Percentiles rank a stretch among this genome's conserved stretches.
Conservation (phyloP, 108 stramenopile genomes). For the Nitzschia sp. region DNA sequence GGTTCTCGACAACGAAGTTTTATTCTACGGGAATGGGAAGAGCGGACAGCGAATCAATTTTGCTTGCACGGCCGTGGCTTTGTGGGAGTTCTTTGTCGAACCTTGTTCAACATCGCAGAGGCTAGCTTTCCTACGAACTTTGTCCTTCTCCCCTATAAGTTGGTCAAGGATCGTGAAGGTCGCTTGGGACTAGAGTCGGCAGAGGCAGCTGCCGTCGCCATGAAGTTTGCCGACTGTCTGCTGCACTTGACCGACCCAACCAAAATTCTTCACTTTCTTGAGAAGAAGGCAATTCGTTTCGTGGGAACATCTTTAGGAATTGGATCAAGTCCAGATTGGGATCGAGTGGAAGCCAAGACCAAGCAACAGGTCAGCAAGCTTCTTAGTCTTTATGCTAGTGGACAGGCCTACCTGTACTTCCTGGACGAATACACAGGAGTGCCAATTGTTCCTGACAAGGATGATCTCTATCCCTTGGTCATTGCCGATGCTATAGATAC, state of each 20-base stretch:
- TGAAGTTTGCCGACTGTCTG: constrained; percentile 51
- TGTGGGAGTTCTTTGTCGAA: constrained; percentile 39
- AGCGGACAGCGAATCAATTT: constrained; percentile 2
- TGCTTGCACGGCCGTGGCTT: constrained; percentile 29
- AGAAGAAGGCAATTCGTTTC: constrained; percentile 36
- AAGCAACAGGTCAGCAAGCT: constrained; percentile 22
- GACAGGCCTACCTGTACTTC: constrained; percentile 49
- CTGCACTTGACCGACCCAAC: constrained; percentile 45
- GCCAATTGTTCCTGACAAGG: constrained; percentile 35
- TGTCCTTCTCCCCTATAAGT: constrained; percentile 58
- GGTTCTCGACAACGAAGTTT: constrained; percentile 1
- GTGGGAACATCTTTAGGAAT: constrained; percentile 18
- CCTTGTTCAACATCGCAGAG: constrained; percentile 47
- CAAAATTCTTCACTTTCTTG: constrained; percentile 34
- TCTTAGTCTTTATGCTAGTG: constrained; percentile 32
- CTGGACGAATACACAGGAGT: constrained; percentile 53
- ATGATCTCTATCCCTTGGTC: constrained; percentile 36
- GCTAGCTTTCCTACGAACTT: constrained; percentile 46
- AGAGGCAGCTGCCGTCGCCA: constrained; percentile 38
- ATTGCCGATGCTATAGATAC: constrained; percentile 34
- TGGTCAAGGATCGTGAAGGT: constrained; percentile 35
- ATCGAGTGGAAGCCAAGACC: constrained; percentile 12
- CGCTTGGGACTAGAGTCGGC: constrained; percentile 40
- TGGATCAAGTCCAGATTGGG: constrained; percentile 21
- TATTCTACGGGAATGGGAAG: constrained; percentile 26